Evolutionary conservation across 129 eudicot species (phyloP).

Genomic region (Chrysanthemum makinoi): DNA sequence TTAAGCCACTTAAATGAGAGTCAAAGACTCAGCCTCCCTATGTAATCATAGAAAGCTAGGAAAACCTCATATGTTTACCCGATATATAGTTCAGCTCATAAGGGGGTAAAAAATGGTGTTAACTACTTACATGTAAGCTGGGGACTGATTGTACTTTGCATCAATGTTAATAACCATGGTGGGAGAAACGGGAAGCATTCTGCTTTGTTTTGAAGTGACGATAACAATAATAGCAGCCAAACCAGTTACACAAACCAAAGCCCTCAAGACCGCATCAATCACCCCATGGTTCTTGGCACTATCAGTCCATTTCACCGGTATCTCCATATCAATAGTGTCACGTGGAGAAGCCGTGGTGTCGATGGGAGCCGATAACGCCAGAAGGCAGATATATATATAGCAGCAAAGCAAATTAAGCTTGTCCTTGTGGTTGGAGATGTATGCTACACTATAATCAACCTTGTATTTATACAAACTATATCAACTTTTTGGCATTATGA

Average conservation of each 20-base stretch:
- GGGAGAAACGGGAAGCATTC: slow-evolving; percentile 34
- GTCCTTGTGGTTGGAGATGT: slow-evolving; percentile 14
- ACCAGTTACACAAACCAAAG: slow-evolving; percentile 39
- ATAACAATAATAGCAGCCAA: slow-evolving; percentile 55
- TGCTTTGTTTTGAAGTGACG: slow-evolving; percentile 62
- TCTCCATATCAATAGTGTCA: slow-evolving; percentile 4
- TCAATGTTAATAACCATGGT: neutral
- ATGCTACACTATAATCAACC: neutral
- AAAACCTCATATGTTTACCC: too few species aligned
- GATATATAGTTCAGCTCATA: too few species aligned
- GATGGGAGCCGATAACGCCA: slow-evolving; percentile 19
- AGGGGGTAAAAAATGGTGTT: too few species aligned
- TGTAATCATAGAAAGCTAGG: too few species aligned
- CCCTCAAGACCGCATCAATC: slow-evolving; percentile 53
- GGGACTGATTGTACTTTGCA: slow-evolving; percentile 53
- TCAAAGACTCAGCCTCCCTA: too few species aligned
- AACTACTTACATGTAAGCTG: slow-evolving; percentile 68
- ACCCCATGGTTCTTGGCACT: slow-evolving; percentile 5
- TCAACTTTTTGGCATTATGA: too few species aligned
- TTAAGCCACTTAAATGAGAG: too few species aligned
- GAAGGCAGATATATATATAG: neutral
- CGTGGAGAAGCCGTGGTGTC: slow-evolving; percentile 19
- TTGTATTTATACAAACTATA: slow-evolving; percentile 7
- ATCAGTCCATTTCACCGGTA: slow-evolving; percentile 14
- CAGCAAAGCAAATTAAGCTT: neutral